phyloP scores from a whole-genome alignment of 345 rosid species.

The thale cress (Arabidopsis thaliana) region TAIR10.1 NC_003071.7:12643001-12643500 shows the following conservation, averaged over 20 bases:
- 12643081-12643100: neutral
- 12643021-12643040: neutral
- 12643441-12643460: slow-evolving; percentile 75
- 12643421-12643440: slow-evolving; percentile 53
- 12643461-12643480: slow-evolving; percentile 95
- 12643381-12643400: neutral
- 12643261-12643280: neutral
- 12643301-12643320: neutral
- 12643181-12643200: no score
- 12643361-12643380: neutral
- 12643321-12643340: neutral
- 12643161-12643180: no score
- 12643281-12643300: neutral
- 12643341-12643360: neutral
- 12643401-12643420: slow-evolving; percentile 14
- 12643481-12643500: slow-evolving; percentile 74
- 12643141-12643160: no score
- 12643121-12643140: neutral
- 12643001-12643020: neutral
- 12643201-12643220: no score
- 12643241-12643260: neutral
- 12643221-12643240: no score
- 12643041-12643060: neutral
- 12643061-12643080: neutral
- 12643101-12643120: neutral